Conservation (phyloP, 768 basidiomycete species). For the Megacollybia marginata region DNA sequence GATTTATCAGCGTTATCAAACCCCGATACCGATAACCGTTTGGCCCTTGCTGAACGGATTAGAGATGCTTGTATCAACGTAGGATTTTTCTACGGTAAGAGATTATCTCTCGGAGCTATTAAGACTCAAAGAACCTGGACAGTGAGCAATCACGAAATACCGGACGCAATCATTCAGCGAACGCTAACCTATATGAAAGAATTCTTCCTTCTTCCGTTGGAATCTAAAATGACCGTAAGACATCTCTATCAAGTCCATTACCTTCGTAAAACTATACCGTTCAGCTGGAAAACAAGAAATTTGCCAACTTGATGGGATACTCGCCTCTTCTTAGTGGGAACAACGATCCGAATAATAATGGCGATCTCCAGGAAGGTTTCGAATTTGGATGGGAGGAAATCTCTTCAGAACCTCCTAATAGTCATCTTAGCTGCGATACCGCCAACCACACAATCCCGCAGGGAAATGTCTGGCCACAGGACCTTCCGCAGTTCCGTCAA, state of each 20-base stretch:
- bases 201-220: constrained; percentile 63
- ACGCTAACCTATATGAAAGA: constrained; percentile 41
- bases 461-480: constrained; percentile 73
- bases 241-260: background rate
- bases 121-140: background rate
- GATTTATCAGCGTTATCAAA: constrained; percentile 35
- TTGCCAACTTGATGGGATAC: constrained; percentile 72
- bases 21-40: constrained; percentile 29
- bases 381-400: constrained; percentile 67
- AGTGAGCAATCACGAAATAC: constrained; percentile 77
- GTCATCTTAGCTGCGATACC: background rate
- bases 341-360: constrained; percentile 67
- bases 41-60: constrained; percentile 46
- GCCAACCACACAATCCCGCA: constrained; percentile 48
- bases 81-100: constrained; percentile 77
- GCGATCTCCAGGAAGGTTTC: constrained; percentile 89
- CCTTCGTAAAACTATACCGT: background rate
- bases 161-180: constrained; percentile 37
- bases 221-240: constrained; percentile 58
- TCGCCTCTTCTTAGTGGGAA: constrained; percentile 64
- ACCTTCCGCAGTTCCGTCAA: constrained; percentile 52
- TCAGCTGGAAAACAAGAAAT: constrained; percentile 63
- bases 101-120: background rate
- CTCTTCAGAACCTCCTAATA: background rate
- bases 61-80: constrained; percentile 74